Conservation (phyloP, 176 grass and related monocot species). For the Eragrostis curvula region DNA sequence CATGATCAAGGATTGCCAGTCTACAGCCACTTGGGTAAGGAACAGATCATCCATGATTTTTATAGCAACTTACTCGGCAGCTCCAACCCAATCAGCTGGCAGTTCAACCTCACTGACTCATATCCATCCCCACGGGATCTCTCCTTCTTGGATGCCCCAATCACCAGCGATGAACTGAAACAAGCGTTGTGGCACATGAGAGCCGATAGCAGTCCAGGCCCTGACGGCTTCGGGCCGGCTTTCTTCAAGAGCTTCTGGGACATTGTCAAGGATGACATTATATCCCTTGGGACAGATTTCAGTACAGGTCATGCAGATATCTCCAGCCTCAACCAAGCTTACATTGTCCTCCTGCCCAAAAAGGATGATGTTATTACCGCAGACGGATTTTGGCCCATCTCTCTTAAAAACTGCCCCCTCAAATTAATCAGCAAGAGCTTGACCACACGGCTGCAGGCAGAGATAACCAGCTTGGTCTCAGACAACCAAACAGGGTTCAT, state of each 20-base stretch:
- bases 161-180: no score
- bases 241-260: not conserved
- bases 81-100: no score
- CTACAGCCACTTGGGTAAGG: no score
- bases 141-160: accelerated
- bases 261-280: no score
- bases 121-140: no score
- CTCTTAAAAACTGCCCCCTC: not conserved
- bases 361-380: not conserved
- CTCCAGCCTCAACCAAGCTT: not conserved
- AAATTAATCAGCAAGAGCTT: not conserved
- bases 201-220: not conserved
- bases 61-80: no score
- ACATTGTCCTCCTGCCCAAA: not conserved
- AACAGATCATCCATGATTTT: no score
- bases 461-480: not conserved
- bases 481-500: not conserved
- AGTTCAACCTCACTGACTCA: no score
- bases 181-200: not conserved
- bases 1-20: no score
- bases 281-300: no score
- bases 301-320: no score
- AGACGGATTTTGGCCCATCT: not conserved
- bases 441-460: no score
- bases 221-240: not conserved